Conservation (phyloP, 768 basidiomycete species). For the Mycena maculata region DNA sequence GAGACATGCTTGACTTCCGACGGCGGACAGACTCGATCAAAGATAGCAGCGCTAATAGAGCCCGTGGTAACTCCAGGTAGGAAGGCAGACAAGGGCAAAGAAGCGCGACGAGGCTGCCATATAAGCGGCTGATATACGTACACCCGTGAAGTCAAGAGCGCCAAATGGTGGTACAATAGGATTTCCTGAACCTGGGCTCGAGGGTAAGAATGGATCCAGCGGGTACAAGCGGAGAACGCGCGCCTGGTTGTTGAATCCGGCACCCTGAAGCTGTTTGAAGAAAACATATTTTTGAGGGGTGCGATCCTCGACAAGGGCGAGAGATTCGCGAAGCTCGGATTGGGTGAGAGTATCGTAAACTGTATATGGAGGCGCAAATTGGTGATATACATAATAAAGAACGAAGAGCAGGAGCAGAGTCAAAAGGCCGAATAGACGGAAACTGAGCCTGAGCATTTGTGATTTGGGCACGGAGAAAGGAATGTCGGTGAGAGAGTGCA, state of each 20-base stretch:
- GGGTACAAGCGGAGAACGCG: constrained; percentile 20
- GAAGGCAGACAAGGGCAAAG: constrained; percentile 57
- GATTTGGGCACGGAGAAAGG: no score
- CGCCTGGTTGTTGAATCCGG: constrained; percentile 62
- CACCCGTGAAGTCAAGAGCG: constrained; percentile 50
- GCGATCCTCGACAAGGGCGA: constrained; percentile 40
- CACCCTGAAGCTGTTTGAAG: constrained; percentile 58
- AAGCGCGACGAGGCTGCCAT: constrained; percentile 56
- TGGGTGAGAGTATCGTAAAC: constrained; percentile 49
- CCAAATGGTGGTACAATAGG: constrained; percentile 58
- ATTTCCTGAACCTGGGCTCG: constrained; percentile 59
- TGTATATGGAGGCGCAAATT: constrained; percentile 49
- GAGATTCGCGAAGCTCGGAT: constrained; percentile 46
- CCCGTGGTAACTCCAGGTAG: constrained; percentile 52
- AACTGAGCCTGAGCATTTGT: constrained; percentile 3
- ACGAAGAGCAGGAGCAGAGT: constrained; percentile 29
- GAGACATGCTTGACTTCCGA: constrained; percentile 50
- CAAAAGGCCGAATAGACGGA: constrained; percentile 34
- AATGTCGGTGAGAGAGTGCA: no score
- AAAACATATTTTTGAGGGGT: constrained; percentile 51
- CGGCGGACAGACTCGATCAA: constrained; percentile 55
- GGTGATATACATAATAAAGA: constrained; percentile 47
- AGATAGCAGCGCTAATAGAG: constrained; percentile 49
- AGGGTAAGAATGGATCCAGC: not conserved
- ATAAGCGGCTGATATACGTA: constrained; percentile 60